Evolutionary conservation across 345 rosid genomes (phyloP).

Genomic region (Sisymbrium altissimum): DNA sequence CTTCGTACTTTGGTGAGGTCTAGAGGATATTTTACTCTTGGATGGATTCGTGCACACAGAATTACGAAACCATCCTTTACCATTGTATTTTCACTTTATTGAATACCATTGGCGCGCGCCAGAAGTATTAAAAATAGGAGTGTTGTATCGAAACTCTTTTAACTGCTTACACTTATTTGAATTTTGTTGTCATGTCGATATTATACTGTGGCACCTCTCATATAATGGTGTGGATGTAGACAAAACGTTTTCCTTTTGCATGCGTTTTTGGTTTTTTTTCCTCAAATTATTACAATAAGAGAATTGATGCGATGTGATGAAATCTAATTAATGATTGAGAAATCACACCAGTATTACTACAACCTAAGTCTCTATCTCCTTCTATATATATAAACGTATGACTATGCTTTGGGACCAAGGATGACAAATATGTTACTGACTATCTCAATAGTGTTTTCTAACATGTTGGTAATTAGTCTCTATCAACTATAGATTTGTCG

Average conservation of each 20-base stretch:
- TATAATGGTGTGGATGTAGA: neutral
- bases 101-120: slow-evolving; percentile 12
- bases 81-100: neutral
- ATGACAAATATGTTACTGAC: neutral
- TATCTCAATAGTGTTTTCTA: neutral
- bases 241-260: neutral
- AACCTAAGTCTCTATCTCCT: too few species aligned
- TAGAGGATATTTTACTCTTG: neutral
- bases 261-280: neutral
- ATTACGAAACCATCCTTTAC: neutral
- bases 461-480: neutral
- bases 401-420: neutral
- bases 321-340: neutral
- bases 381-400: neutral
- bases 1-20: neutral
- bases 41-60: neutral
- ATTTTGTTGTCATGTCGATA: neutral
- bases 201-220: neutral
- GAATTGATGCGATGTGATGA: neutral
- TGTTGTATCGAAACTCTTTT: neutral
- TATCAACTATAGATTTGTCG: neutral
- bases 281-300: neutral
- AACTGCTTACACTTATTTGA: neutral
- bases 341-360: neutral
- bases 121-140: neutral